These are phyloP conservation scores for Kondoa subrosea DNA, from an alignment of 768 basidiomycete genomes.

Conservation along the genomic window DNA sequence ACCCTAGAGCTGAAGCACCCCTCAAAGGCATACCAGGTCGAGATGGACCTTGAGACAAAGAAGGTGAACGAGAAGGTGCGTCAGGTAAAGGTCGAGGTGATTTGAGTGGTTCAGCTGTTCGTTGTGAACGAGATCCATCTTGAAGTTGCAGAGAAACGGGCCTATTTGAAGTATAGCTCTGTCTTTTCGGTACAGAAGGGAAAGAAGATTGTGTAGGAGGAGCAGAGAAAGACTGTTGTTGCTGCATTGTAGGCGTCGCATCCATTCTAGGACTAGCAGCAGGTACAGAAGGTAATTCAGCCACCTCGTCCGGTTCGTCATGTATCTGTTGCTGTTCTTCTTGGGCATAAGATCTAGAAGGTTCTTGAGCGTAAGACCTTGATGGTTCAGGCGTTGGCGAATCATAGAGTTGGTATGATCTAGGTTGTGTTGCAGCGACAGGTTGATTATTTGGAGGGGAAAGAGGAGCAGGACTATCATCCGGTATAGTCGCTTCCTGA, in stretches of 20 bases:
- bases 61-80: not conserved
- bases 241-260: not conserved
- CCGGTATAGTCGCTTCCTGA: not conserved
- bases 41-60: not conserved
- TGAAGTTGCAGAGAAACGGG: not conserved
- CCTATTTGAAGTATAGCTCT: not conserved
- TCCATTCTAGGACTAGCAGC: not conserved
- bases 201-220: no score
- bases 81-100: not conserved
- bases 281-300: not conserved
- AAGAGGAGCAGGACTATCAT: not conserved
- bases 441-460: not conserved
- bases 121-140: not conserved
- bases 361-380: not conserved
- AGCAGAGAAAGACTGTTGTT: not conserved
- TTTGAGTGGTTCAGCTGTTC: not conserved
- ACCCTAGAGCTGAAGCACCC: constrained; percentile 1
- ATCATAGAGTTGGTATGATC: not conserved
- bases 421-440: not conserved
- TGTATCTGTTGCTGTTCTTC: not conserved
- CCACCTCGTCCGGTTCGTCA: not conserved
- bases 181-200: not conserved
- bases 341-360: not conserved
- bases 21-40: not conserved
- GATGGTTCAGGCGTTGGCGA: not conserved